Conservation (phyloP, 768 basidiomycete species). For the Sarcodon sp. region DNA sequence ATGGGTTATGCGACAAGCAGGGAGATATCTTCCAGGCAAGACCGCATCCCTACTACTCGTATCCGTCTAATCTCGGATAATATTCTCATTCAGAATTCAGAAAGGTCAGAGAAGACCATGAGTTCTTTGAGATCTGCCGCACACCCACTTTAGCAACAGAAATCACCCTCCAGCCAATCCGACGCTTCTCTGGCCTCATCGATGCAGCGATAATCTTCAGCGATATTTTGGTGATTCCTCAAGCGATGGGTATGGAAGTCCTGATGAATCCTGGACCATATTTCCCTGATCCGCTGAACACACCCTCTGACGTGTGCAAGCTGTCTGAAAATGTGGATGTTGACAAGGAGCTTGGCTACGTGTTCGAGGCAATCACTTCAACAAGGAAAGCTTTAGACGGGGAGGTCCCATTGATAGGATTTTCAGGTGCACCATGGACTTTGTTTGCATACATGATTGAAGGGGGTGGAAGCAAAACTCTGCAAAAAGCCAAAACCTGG, state of each 20-base stretch:
- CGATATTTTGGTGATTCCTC: conserved; percentile 95
- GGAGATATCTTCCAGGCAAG: conserved; percentile 85
- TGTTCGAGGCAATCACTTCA: conserved; percentile 82
- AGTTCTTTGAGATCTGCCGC: conserved; percentile 93
- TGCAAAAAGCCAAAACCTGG: conserved; percentile 91
- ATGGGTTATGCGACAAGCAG: conserved; percentile 98
- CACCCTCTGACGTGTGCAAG: conserved; percentile 58
- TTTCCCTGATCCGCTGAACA: conserved; percentile 78
- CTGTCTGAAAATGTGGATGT: conserved; percentile 59
- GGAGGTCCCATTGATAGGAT: conserved; percentile 91
- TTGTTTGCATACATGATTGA: conserved; percentile 98
- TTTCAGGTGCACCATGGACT: conserved; percentile 97
- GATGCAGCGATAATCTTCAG: conserved; percentile 98
- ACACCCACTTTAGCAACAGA: conserved; percentile 82
- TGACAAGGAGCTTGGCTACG: conserved; percentile 77
- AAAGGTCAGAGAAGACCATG: conserved; percentile 71
- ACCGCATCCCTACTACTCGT: conserved; percentile 4
- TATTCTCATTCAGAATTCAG: conserved; percentile 61
- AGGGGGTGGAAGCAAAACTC: conserved; percentile 85
- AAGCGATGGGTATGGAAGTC: conserved; percentile 94
- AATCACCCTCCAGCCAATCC: conserved; percentile 89
- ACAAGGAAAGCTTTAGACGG: conserved; percentile 75
- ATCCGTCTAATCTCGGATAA: conserved; percentile 1
- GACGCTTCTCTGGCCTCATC: conserved; percentile 72
- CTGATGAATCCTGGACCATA: conserved; percentile 87